Conservation (phyloP, 2,329 filamentous ascomycete genomes). For the Coleophoma eucalyptorum region DNA sequence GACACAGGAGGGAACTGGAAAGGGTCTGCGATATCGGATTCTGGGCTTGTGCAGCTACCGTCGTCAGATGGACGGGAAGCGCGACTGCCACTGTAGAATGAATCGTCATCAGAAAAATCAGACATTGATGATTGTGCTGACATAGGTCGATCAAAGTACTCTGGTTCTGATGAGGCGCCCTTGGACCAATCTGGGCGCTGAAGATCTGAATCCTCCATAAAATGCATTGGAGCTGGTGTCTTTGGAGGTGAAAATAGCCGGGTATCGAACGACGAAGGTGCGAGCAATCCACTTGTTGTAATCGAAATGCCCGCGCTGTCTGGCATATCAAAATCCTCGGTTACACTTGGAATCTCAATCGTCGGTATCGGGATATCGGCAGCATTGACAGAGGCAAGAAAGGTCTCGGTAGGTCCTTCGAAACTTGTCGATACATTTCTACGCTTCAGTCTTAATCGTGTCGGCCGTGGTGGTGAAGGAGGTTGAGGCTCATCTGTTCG, state of each 20-base stretch:
- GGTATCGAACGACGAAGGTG: conserved; percentile 13
- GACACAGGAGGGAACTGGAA: conserved; percentile 21
- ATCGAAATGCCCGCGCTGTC: conserved; percentile 13
- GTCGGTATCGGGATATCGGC: conserved; percentile 62
- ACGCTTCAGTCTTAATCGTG: conserved; percentile 23
- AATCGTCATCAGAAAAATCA: conserved; percentile 57
- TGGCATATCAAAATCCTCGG: conserved; percentile 20
- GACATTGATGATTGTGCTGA: conserved; percentile 28
- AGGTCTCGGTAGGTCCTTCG: conserved; percentile 58
- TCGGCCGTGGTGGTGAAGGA: conserved; percentile 23
- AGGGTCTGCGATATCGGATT: conserved; percentile 35
- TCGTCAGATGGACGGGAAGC: conserved; percentile 55
- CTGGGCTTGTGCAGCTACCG: conserved; percentile 48
- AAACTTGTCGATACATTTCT: conserved; percentile 21
- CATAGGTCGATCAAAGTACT: conserved; percentile 18
- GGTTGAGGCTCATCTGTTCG: conserved; percentile 12
- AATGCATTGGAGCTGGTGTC: conserved; percentile 45
- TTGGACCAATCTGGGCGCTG: conserved; percentile 26
- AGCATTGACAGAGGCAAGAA: conserved; percentile 63
- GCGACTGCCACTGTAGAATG: conserved; percentile 52
- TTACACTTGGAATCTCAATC: conserved; percentile 51
- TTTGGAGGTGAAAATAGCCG: conserved; percentile 45
- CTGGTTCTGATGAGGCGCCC: conserved; percentile 11
- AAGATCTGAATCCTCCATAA: conserved; percentile 8
- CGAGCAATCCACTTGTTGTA: conserved; percentile 14